These are phyloP conservation scores for Camelina laxa DNA, from an alignment of 345 rosid species.

Conservation along the genomic window DNA sequence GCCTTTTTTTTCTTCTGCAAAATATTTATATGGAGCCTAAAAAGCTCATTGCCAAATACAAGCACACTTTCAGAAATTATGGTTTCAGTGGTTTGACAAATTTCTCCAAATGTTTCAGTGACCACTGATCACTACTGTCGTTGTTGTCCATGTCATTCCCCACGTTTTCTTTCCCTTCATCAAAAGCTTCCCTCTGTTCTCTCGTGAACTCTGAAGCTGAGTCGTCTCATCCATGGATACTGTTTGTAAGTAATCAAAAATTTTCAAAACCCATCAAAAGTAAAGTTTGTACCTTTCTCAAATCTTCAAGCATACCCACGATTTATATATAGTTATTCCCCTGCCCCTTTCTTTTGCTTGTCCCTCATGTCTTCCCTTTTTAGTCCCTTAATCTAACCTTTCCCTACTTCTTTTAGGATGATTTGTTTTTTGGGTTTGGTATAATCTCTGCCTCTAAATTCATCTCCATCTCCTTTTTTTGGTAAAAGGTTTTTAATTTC, in stretches of 20 bases:
- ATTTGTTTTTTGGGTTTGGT: constrained; percentile 27
- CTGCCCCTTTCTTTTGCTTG: constrained; percentile 23
- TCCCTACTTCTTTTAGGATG: constrained; percentile 17
- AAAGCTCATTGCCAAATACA: no score
- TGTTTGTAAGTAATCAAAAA: not conserved
- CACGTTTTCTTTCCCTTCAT: constrained; percentile 22
- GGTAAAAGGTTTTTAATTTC: not conserved
- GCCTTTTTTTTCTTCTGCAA: no score
- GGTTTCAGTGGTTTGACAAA: constrained; percentile 18
- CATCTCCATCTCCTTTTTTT: constrained; percentile 21
- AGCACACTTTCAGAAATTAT: no score
- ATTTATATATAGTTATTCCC: constrained; percentile 4
- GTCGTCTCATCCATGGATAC: constrained; percentile 29
- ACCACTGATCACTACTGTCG: constrained; percentile 18
- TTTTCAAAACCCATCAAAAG: constrained; percentile 9
- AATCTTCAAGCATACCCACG: not conserved
- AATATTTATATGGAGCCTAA: no score
- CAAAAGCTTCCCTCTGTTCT: not conserved
- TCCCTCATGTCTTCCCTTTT: constrained; percentile 30
- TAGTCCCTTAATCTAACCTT: not conserved
- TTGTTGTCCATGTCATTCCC: constrained; percentile 25
- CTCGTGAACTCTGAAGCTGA: constrained; percentile 5
- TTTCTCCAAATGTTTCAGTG: not conserved
- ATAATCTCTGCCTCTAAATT: constrained; percentile 21
- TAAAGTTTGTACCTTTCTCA: constrained; percentile 39